Evolutionary conservation across 305 asterid genomes (phyloP).

Genomic region (Plantago coronopus): DNA sequence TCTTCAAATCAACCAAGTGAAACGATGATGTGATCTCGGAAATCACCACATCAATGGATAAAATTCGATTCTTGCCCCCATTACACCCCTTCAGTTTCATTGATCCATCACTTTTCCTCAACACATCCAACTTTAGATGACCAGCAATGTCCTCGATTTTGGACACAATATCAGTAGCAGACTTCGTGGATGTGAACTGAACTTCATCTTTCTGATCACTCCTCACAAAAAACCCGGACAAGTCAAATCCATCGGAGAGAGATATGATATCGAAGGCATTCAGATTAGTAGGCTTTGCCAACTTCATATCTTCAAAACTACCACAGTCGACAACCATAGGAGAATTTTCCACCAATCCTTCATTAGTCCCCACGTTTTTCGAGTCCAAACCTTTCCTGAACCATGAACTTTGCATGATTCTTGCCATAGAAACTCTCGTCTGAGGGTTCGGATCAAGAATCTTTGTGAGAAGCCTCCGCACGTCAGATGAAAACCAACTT

Average conservation of each 20-base stretch:
- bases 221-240: conserved; percentile 57
- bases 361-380: conserved; percentile 5
- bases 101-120: conserved; percentile 41
- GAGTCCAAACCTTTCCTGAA: conserved; percentile 25
- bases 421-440: conserved; percentile 35
- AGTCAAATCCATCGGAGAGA: conserved; percentile 54
- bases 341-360: conserved; percentile 21
- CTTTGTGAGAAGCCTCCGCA: conserved; percentile 31
- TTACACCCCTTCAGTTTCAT: conserved; percentile 38
- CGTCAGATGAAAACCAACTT: conserved; percentile 41
- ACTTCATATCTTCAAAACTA: conserved; percentile 20
- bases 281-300: conserved; percentile 24
- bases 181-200: conserved; percentile 46
- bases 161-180: conserved; percentile 34
- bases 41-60: conserved; percentile 38
- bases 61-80: conserved; percentile 23
- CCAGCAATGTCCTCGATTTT: conserved; percentile 49
- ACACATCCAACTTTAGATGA: conserved; percentile 32
- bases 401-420: conserved; percentile 38
- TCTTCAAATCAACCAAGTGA: conserved; percentile 56
- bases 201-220: conserved; percentile 51
- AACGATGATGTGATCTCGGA: conserved; percentile 41
- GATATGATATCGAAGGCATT: conserved; percentile 52
- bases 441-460: conserved; percentile 40
- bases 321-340: conserved; percentile 16